phyloP scores from a whole-genome alignment of 305 asterid genomes.

The Solanum hybrid region DNA sequence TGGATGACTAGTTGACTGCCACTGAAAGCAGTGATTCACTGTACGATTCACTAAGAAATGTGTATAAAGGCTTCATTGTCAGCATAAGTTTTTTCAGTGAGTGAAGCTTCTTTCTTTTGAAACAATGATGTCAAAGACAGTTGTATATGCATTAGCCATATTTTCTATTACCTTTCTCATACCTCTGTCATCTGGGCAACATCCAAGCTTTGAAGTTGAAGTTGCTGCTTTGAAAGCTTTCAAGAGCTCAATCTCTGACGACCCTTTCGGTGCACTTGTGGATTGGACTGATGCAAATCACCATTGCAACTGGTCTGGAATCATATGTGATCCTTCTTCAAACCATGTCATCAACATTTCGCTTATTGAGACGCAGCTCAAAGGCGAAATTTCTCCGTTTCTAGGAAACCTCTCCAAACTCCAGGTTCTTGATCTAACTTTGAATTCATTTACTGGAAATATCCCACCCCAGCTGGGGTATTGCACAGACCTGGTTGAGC shows the following conservation, averaged over 20 bases:
- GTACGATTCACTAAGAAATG: not conserved
- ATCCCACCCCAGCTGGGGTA: conserved; percentile 52
- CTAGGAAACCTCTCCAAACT: conserved; percentile 60
- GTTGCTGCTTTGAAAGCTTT: conserved; percentile 49
- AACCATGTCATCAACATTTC: conserved; percentile 41
- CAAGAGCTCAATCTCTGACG: conserved; percentile 35
- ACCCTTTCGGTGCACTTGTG: conserved; percentile 38
- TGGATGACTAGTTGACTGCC: not conserved
- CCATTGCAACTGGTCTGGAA: conserved; percentile 79
- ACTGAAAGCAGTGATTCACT: not conserved
- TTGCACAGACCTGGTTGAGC: conserved; percentile 35
- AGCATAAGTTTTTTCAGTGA: not conserved
- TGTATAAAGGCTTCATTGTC: not conserved
- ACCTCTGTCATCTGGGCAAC: conserved; percentile 17
- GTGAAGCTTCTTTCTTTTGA: not conserved
- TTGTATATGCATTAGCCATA: conserved; percentile 17
- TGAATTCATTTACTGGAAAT: conserved; percentile 51
- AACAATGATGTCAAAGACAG: conserved; percentile 14
- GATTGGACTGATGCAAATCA: conserved; percentile 45
- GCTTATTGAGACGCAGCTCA: conserved; percentile 35
- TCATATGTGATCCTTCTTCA: conserved; percentile 33
- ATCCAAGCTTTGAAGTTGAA: conserved; percentile 23
- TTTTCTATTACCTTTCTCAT: conserved; percentile 18
- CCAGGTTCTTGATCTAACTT: conserved; percentile 70
- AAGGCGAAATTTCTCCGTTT: conserved; percentile 49